A percentile compares a stretch with the other conserved stretches of the same genome.
Conservation (phyloP, 108 stramenopile genomes). For the Schizochytrium sp. region DNA sequence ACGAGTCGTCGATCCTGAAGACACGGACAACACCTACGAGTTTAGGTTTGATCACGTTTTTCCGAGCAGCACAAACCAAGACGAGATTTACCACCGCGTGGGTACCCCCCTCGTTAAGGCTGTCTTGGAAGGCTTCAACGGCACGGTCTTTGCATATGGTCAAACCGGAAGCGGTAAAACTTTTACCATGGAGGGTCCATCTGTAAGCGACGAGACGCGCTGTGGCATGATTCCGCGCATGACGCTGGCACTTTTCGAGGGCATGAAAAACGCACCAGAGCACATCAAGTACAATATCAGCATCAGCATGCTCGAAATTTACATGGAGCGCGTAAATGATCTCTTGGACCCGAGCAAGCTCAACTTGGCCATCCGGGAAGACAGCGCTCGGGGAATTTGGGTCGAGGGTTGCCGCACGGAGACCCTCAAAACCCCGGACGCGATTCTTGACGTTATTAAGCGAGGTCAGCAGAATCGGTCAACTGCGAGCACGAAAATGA, state of each 20-base stretch:
- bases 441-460: conserved; percentile 20
- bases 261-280: neutral
- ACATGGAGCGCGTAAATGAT: conserved; percentile 27
- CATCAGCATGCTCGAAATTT: conserved; percentile 28
- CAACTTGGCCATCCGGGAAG: conserved; percentile 57
- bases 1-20: neutral
- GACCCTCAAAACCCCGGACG: conserved; percentile 26
- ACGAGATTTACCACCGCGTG: conserved; percentile 18
- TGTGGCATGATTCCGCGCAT: conserved; percentile 14
- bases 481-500: conserved; percentile 33
- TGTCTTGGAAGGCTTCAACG: conserved; percentile 26
- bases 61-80: neutral
- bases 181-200: conserved; percentile 7
- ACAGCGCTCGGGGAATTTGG: conserved; percentile 48
- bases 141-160: conserved; percentile 33
- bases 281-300: neutral
- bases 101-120: conserved; percentile 17
- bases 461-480: conserved; percentile 20
- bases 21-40: neutral
- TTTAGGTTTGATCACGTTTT: conserved; percentile 29
- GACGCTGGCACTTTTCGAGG: neutral
- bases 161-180: conserved; percentile 13
- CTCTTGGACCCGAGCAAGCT: neutral
- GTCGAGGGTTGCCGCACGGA: conserved; percentile 50
- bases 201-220: neutral